phyloP scores from a whole-genome alignment of 202 grass and related monocot species.

The Dendrocalamus latiflorus region DNA sequence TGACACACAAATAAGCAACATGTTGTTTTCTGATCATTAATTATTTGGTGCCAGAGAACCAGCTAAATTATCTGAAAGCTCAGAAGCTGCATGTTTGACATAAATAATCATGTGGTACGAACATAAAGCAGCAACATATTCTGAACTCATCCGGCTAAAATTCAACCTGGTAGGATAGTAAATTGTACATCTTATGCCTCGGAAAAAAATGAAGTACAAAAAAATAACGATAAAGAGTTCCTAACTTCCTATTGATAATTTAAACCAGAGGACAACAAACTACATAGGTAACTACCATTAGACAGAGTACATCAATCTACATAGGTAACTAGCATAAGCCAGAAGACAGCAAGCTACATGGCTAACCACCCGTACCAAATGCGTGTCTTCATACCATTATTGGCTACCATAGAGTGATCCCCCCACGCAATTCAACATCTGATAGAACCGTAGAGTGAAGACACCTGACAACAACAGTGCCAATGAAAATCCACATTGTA shows the following conservation, averaged over 20 bases:
- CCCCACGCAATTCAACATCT: too few relatives aligned
- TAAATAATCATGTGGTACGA: not conserved
- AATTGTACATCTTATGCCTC: not conserved
- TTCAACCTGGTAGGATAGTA: not conserved
- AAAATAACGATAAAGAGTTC: too few relatives aligned
- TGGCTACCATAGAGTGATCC: too few relatives aligned
- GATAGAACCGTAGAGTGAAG: too few relatives aligned
- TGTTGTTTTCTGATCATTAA: not conserved
- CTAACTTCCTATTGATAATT: too few relatives aligned
- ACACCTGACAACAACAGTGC: too few relatives aligned
- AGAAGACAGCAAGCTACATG: not conserved
- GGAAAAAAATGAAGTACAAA: not conserved
- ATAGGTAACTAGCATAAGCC: not conserved
- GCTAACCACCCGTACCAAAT: not conserved
- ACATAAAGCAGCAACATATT: not conserved
- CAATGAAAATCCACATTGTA: too few relatives aligned
- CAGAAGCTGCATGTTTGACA: not conserved
- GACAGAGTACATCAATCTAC: not conserved
- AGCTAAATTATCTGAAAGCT: not conserved
- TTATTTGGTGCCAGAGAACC: not conserved
- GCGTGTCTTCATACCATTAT: not conserved
- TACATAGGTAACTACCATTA: not conserved
- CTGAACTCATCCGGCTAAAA: not conserved
- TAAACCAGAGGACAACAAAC: not conserved
- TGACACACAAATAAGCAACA: slow-evolving; percentile 5